Percentiles rank a stretch among this genome's conserved stretches.
phyloP scores from a whole-genome alignment of 208 protist species.

The Spironucleus salmonicida region DNA sequence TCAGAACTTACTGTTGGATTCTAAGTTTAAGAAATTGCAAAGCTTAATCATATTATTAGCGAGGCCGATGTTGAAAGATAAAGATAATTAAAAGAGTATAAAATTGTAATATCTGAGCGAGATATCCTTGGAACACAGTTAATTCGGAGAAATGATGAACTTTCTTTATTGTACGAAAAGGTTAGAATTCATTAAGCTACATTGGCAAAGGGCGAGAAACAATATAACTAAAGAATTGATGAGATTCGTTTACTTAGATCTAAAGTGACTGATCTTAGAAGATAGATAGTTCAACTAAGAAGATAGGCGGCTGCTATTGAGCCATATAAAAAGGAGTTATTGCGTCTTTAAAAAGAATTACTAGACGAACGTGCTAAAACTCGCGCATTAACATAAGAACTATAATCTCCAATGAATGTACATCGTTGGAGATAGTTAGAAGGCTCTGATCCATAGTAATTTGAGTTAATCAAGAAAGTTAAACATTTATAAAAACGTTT shows the following conservation, averaged over 20 bases:
- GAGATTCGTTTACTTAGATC: slow-evolving; percentile 65
- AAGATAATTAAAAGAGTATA: slow-evolving; percentile 68
- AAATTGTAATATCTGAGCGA: slow-evolving; percentile 72
- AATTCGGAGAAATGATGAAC: slow-evolving; percentile 83
- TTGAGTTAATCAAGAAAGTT: slow-evolving; percentile 84
- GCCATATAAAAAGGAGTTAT: slow-evolving; percentile 62
- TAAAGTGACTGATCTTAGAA: slow-evolving; percentile 66
- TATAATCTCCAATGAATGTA: slow-evolving; percentile 85
- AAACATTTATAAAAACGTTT: slow-evolving; percentile 81
- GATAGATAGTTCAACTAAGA: slow-evolving; percentile 62
- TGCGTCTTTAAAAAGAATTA: slow-evolving; percentile 65
- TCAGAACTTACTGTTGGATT: slow-evolving; percentile 41
- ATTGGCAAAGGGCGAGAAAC: slow-evolving; percentile 69
- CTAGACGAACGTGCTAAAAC: slow-evolving; percentile 64
- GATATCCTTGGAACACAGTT: slow-evolving; percentile 73
- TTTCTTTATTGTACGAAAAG: slow-evolving; percentile 83
- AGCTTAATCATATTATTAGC: slow-evolving; percentile 72
- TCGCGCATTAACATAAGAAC: slow-evolving; percentile 72
- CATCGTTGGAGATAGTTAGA: slow-evolving; percentile 84
- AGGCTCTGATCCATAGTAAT: slow-evolving; percentile 68
- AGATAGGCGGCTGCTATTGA: slow-evolving; percentile 61
- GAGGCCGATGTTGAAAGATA: slow-evolving; percentile 66
- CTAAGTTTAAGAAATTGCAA: slow-evolving; percentile 61
- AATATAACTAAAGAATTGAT: slow-evolving; percentile 66
- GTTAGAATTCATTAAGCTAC: slow-evolving; percentile 75